These are phyloP conservation scores for Vitis riparia DNA, from an alignment of 164 flowering plant genomes.

Conservation along the genomic window DNA sequence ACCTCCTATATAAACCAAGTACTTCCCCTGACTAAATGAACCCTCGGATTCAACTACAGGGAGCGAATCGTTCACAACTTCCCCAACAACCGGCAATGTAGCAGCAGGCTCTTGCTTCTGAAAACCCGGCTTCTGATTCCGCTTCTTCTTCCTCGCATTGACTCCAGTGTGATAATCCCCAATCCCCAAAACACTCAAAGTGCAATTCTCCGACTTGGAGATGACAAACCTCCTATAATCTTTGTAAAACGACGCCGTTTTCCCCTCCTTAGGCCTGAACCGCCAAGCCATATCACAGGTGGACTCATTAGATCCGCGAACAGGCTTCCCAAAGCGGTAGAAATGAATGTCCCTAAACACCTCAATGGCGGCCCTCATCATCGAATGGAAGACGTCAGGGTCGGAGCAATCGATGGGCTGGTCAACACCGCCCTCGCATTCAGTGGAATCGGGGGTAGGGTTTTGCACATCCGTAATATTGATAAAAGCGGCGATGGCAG, in stretches of 20 bases:
- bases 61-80: constrained; percentile 67
- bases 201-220: constrained; percentile 58
- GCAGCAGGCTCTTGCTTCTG: constrained; percentile 34
- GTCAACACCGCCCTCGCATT: constrained; percentile 39
- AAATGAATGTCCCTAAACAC: constrained; percentile 80
- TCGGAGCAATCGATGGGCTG: constrained; percentile 67
- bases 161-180: constrained; percentile 88
- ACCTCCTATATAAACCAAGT: constrained; percentile 71
- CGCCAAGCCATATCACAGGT: constrained; percentile 98
- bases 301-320: constrained; percentile 52
- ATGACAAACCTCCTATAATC: constrained; percentile 83
- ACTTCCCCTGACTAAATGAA: constrained; percentile 64
- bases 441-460: constrained; percentile 5
- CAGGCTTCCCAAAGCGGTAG: constrained; percentile 84
- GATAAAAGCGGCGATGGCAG: constrained; percentile 53
- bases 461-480: constrained; percentile 58
- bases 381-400: constrained; percentile 75
- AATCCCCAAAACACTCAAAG: constrained; percentile 47
- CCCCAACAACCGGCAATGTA: constrained; percentile 59
- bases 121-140: constrained; percentile 55
- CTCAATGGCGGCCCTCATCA: constrained; percentile 80
- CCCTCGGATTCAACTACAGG: constrained; percentile 74
- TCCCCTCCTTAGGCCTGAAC: constrained; percentile 89
- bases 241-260: constrained; percentile 75
- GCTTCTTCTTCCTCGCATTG: constrained; percentile 85